Base-by-base conservation (phyloP, 495 filamentous ascomycete genomes). In the Penicillium crystallinum region DNA sequence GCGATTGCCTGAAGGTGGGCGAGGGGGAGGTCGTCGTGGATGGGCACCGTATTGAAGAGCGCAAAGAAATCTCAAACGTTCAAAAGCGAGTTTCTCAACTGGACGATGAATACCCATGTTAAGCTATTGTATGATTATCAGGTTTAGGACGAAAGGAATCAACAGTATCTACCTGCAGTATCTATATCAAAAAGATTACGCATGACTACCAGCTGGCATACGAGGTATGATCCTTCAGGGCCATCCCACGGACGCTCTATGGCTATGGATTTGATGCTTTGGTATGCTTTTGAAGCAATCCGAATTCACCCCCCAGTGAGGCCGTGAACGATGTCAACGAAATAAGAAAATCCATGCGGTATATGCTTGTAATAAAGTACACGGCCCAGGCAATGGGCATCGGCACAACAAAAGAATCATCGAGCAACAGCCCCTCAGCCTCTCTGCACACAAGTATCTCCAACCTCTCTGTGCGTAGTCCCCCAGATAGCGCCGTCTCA, bases 331-430 rank as follows among this genome's bases (percentile, higher is more conserved):
- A 14, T 48, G 18, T 35, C 31, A 53, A 57, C 31, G 46, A 41
- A 56, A 57, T 48, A 61, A 61, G 34, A 46, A 54, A 58, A 48
- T 57, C 56, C 53, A 67, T 67, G 65, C 69, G 62, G 63, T 70
- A 72, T 67, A 72, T 65, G 68, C 61, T 61, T 56, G 58, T 65
- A 63, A 62, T 68, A 70, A 51, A 59, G 55, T 72, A 72, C 69
- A 69, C 57, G 49, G 55, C 58, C 63, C 59, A 43, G 33, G 49
- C 25, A 50, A 22, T 10, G 46, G 59, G 46, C 58, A 43, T 37
- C 44, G 43, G 53, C 37, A 52, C 41, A 61, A 45, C 59, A 53
- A 49, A 39, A 45, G 18, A 23, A 43, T 54, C 45, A 53, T 53
- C 34, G 37, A 21, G 22, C 23, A 30, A 39, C 38, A n/a, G 27